A percentile compares a stretch with the other conserved stretches of the same genome.
phyloP scores from a whole-genome alignment of 2,329 filamentous ascomycete species.

The Aureobasidium pullulans region DNA sequence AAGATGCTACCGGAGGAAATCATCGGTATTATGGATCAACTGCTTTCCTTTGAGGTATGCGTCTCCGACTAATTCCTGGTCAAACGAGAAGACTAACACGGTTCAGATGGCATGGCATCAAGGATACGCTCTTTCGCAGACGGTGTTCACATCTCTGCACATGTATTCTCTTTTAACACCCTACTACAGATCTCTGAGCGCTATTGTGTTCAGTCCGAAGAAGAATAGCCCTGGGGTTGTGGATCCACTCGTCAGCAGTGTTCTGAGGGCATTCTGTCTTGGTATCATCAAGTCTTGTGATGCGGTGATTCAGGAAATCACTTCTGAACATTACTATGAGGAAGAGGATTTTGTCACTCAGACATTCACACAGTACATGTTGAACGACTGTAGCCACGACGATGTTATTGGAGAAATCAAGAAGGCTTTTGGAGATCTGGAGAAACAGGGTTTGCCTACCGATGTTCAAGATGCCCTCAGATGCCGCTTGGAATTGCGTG shows the following conservation, averaged over 20 bases:
- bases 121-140: slow-evolving; percentile 92
- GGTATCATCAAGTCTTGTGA: slow-evolving; percentile 76
- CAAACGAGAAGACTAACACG: background rate
- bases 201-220: background rate
- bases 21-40: slow-evolving; percentile 87
- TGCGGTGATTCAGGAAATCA: slow-evolving; percentile 68
- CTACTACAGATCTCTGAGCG: slow-evolving; percentile 24
- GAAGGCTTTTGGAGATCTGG: slow-evolving; percentile 47
- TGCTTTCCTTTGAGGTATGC: slow-evolving; percentile 76
- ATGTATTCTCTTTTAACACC: slow-evolving; percentile 64
- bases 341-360: slow-evolving; percentile 97
- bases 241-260: slow-evolving; percentile 46
- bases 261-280: slow-evolving; percentile 80
- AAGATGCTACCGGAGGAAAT: slow-evolving; percentile 69
- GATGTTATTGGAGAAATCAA: slow-evolving; percentile 50
- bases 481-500: slow-evolving; percentile 57
- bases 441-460: slow-evolving; percentile 9
- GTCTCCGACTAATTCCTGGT: background rate
- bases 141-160: slow-evolving; percentile 86
- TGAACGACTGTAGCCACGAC: slow-evolving; percentile 54
- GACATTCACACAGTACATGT: slow-evolving; percentile 72
- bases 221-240: background rate
- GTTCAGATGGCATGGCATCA: slow-evolving; percentile 90
- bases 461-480: slow-evolving; percentile 21
- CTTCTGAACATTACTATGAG: slow-evolving; percentile 86